Percentiles rank a stretch among this genome's conserved stretches.
phyloP scores from a whole-genome alignment of 192 early-diverging fungal species.

The Martensiomyces pterosporus region DNA sequence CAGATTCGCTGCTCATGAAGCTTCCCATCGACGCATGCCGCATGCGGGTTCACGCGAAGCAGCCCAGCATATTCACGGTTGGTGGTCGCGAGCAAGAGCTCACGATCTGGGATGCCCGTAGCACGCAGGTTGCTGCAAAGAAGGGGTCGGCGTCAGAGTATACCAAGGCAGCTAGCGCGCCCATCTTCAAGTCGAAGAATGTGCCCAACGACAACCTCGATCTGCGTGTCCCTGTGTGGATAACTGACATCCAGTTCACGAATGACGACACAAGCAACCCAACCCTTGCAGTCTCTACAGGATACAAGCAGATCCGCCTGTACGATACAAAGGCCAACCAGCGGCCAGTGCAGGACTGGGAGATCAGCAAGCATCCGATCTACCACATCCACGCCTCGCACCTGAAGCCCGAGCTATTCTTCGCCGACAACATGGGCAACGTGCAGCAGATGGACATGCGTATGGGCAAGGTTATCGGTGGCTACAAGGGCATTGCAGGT shows the following conservation, averaged over 20 bases:
- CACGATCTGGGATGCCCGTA: slow-evolving; percentile 61
- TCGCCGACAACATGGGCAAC: slow-evolving; percentile 60
- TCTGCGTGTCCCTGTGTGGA: slow-evolving; percentile 82
- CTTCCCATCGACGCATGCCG: slow-evolving; percentile 56
- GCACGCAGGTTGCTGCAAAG: slow-evolving; percentile 7
- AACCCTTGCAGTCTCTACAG: slow-evolving; percentile 63
- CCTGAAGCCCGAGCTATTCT: slow-evolving; percentile 56
- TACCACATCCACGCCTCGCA: slow-evolving; percentile 47
- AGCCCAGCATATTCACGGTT: slow-evolving; percentile 67
- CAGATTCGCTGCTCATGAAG: slow-evolving; percentile 22
- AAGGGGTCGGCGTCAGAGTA: slow-evolving; percentile 2
- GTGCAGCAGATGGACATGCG: slow-evolving; percentile 59
- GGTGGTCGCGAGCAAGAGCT: slow-evolving; percentile 87
- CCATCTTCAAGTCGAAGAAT: slow-evolving; percentile 81
- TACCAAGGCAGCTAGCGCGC: slow-evolving; percentile 24
- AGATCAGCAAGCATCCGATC: slow-evolving; percentile 69
- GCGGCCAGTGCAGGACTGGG: slow-evolving; percentile 65
- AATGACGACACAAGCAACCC: slow-evolving; percentile 38
- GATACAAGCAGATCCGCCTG: slow-evolving; percentile 74
- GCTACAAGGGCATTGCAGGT: slow-evolving; percentile 58
- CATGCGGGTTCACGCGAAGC: slow-evolving; percentile 64
- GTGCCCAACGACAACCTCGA: slow-evolving; percentile 76
- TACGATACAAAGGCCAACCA: slow-evolving; percentile 71
- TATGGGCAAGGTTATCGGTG: slow-evolving; percentile 53
- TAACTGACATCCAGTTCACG: slow-evolving; percentile 77